These are phyloP conservation scores for Beauveria asiatica DNA, from an alignment of 2,329 filamentous ascomycete species.

Conservation along the genomic window DNA sequence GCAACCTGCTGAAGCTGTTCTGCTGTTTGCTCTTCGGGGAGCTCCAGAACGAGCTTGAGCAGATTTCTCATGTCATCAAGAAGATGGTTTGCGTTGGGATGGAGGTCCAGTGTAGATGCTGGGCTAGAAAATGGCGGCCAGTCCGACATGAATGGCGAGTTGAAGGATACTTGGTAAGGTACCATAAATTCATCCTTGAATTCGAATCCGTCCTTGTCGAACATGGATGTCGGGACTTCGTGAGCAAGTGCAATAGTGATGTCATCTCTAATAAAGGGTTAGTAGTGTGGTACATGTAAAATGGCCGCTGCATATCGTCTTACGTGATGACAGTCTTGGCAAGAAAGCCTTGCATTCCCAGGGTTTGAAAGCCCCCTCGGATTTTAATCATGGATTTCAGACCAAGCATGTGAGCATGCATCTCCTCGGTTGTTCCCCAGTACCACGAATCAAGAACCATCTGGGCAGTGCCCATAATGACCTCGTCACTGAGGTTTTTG, in stretches of 20 bases:
- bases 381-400: conserved; percentile 39
- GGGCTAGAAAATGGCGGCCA: conserved; percentile 35
- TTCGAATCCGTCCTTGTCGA: conserved; percentile 31
- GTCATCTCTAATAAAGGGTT: conserved; percentile 30
- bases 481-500: conserved; percentile 33
- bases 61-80: conserved; percentile 44
- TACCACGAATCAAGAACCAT: conserved; percentile 46
- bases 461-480: conserved; percentile 39
- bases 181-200: conserved; percentile 30
- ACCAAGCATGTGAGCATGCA: conserved; percentile 38
- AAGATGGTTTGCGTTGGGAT: conserved; percentile 37
- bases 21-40: conserved; percentile 26
- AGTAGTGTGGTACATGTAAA: conserved; percentile 6
- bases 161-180: conserved; percentile 35
- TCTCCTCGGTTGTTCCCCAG: conserved; percentile 38
- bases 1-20: conserved; percentile 32
- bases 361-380: conserved; percentile 35
- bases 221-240: conserved; percentile 35
- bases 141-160: conserved; percentile 37
- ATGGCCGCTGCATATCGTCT: conserved; percentile 15
- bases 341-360: conserved; percentile 39
- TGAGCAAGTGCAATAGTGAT: conserved; percentile 39
- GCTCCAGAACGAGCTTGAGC: conserved; percentile 31
- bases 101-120: conserved; percentile 33
- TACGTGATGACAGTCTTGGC: conserved; percentile 42